Base-by-base conservation (phyloP, 1,139 yeast genomes). In the Sugiyamaella japonica region DNA sequence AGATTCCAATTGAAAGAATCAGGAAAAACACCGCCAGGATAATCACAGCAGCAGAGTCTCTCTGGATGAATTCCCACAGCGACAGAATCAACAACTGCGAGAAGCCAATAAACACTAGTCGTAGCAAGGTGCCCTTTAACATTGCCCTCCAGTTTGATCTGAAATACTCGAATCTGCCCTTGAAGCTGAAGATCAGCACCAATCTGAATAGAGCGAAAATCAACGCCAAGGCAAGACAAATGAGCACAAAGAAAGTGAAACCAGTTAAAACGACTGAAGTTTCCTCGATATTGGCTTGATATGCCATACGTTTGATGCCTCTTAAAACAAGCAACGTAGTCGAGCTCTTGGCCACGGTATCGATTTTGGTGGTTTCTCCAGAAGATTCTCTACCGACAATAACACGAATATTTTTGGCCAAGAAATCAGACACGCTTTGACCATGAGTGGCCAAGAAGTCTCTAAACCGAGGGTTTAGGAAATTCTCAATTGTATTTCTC, bases 251-350 rank as follows among this genome's bases (percentile, higher is more conserved):
- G 70, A 91, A 89, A 23, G 89, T 87, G 59, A 89, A 83, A 56
- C 91, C 86, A 0, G 98, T 93, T 73, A 93, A 77, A 68, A 90
- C 95, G 54, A 90, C 73, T 63, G 84, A 81, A 13, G 98, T 88
- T 61, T 86, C 79, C 72, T 93, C 99, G 64, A 93, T 89, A 15
- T 81, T 81, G 10, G 96, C 90, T 60, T 84, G 76, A 70, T 79
- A 93, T 0, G 96, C 85, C n/a, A 91, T 95, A 72, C 99, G 84
- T 72, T 89, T 90, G 62, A 93, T 85, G 64, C 99, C 99, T 69
- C 97, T 80, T 56, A 91, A 73, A 38, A 91, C 89, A 50, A 69
- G 54, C 50, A 72, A 61, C 3, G 68, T 64, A n/a, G 61, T 47
- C n/a, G 66, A 55, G 20, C 60, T 54, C 48, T 61, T 50, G 25